Conservation (phyloP, 345 rosid genomes). For the Hibiscus tridactylites region DNA sequence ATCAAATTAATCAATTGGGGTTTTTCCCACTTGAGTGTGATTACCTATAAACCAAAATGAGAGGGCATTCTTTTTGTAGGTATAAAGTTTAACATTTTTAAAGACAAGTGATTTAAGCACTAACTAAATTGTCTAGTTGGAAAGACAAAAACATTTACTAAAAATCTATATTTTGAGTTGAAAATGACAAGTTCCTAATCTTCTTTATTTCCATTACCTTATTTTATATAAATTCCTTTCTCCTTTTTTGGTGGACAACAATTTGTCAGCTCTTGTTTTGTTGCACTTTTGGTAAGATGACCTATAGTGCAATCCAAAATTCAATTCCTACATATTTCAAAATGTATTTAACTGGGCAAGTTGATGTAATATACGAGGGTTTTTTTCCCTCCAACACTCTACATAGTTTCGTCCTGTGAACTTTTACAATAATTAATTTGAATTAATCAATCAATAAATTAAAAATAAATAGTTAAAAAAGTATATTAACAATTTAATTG, state of each 20-base stretch:
- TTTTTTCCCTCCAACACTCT: too few species aligned
- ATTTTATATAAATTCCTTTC: neutral
- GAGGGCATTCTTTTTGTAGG: conserved; percentile 6
- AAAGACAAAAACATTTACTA: conserved; percentile 3
- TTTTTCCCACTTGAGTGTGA: neutral
- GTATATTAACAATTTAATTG: too few species aligned
- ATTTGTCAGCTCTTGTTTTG: neutral
- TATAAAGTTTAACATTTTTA: neutral
- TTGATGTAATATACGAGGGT: too few species aligned
- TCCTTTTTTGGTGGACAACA: conserved; percentile 17
- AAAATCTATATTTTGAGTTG: conserved; percentile 17
- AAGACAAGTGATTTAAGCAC: conserved; percentile 13
- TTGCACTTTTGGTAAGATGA: conserved; percentile 17
- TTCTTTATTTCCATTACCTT: neutral
- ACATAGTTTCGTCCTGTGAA: too few species aligned
- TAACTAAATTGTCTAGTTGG: conserved; percentile 17
- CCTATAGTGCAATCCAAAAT: conserved; percentile 22
- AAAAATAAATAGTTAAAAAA: too few species aligned
- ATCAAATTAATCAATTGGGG: too few species aligned
- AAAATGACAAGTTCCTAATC: conserved; percentile 58
- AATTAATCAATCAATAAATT: too few species aligned
- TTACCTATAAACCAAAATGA: neutral
- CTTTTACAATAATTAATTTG: too few species aligned
- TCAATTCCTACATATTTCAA: neutral
- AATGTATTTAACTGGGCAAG: too few species aligned